These are phyloP conservation scores for Colletotrichum sp. DNA, from an alignment of 2,329 filamentous ascomycete genomes.

Conservation along the genomic window DNA sequence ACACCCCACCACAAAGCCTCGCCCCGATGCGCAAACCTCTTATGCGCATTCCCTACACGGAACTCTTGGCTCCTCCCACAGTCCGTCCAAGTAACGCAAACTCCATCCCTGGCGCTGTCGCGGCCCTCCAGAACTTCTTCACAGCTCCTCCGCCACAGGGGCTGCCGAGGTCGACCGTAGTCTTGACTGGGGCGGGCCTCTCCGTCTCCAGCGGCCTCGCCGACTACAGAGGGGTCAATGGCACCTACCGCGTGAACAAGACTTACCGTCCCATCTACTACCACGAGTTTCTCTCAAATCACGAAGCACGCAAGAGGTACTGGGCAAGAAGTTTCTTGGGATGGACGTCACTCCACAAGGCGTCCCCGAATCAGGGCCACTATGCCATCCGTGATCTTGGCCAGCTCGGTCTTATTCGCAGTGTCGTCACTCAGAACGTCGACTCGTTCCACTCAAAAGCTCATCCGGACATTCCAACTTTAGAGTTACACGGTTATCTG, in stretches of 20 bases:
- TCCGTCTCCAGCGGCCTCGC: slow-evolving; percentile 92
- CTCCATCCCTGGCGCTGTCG: slow-evolving; percentile 74
- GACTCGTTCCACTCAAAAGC: slow-evolving; percentile 88
- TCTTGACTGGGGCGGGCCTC: slow-evolving; percentile 83
- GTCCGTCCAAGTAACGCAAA: slow-evolving; percentile 76
- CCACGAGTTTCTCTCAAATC: slow-evolving; percentile 82
- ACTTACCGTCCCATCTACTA: slow-evolving; percentile 91
- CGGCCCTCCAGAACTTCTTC: slow-evolving; percentile 80
- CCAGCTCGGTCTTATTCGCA: slow-evolving; percentile 72
- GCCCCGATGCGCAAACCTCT: slow-evolving; percentile 68
- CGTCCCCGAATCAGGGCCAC: slow-evolving; percentile 82
- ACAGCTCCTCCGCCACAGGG: slow-evolving; percentile 58
- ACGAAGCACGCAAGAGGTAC: slow-evolving; percentile 89
- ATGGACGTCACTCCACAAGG: slow-evolving; percentile 81
- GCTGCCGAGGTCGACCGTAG: slow-evolving; percentile 51
- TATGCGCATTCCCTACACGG: slow-evolving; percentile 90
- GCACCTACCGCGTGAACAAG: slow-evolving; percentile 92
- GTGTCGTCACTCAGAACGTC: slow-evolving; percentile 93
- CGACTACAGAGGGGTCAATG: slow-evolving; percentile 88
- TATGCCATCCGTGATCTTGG: slow-evolving; percentile 76
- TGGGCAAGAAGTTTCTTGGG: slow-evolving; percentile 96
- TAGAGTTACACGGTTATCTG: slow-evolving; percentile 92
- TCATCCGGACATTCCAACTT: slow-evolving; percentile 75
- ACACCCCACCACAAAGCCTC: slow-evolving; percentile 2
- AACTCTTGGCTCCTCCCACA: slow-evolving; percentile 75